Conservation (phyloP, 2,329 filamentous ascomycete species). For the Setomelanomma holmii region DNA sequence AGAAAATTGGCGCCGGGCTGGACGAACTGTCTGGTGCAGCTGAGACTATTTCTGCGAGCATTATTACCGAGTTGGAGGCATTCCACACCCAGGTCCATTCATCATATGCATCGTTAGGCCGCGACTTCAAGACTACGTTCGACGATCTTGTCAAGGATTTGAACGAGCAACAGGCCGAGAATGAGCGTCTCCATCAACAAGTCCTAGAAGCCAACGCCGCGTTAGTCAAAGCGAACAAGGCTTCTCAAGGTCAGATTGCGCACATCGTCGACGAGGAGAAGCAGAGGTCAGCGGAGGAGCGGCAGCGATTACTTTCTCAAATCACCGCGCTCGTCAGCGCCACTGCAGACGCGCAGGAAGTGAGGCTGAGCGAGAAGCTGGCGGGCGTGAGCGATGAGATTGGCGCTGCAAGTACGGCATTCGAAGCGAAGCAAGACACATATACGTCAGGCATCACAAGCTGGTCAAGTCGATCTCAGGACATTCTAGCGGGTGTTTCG, state of each 20-base stretch:
- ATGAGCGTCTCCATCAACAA: slow-evolving; percentile 73
- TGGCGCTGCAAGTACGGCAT: slow-evolving; percentile 65
- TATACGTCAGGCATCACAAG: slow-evolving; percentile 76
- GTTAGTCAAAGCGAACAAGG: slow-evolving; percentile 72
- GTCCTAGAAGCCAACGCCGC: slow-evolving; percentile 73
- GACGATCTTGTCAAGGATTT: slow-evolving; percentile 80
- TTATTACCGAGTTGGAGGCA: slow-evolving; percentile 81
- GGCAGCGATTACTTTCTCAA: slow-evolving; percentile 75
- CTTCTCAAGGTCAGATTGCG: slow-evolving; percentile 71
- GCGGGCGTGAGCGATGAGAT: slow-evolving; percentile 70
- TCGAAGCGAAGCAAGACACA: slow-evolving; percentile 69
- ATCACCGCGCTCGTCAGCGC: slow-evolving; percentile 79
- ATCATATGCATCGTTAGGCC: slow-evolving; percentile 83
- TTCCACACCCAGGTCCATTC: slow-evolving; percentile 83
- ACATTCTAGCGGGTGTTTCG: slow-evolving; percentile 73
- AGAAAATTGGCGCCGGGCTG: slow-evolving; percentile 82
- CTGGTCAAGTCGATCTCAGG: slow-evolving; percentile 74
- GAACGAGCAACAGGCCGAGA: slow-evolving; percentile 77
- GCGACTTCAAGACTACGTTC: slow-evolving; percentile 85
- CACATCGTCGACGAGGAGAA: slow-evolving; percentile 79
- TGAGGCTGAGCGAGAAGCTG: slow-evolving; percentile 71
- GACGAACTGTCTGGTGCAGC: slow-evolving; percentile 83
- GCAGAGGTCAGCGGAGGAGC: slow-evolving; percentile 73
- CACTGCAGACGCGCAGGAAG: slow-evolving; percentile 76
- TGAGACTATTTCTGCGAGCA: slow-evolving; percentile 86